Evolutionary conservation across 2,329 filamentous ascomycete species (phyloP).

Genomic region (Eutypella sp.): DNA sequence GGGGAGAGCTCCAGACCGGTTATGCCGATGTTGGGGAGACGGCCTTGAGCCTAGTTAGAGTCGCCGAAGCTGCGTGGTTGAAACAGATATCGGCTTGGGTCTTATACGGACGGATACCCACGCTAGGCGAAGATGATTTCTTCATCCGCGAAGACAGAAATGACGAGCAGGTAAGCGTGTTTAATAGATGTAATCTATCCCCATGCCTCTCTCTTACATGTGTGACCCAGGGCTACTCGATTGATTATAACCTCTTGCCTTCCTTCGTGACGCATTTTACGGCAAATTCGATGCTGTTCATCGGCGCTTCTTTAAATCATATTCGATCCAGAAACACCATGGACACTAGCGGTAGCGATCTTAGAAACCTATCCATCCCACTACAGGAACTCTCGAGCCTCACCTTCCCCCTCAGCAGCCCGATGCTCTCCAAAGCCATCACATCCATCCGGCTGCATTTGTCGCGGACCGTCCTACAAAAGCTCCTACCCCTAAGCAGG

Average conservation of each 20-base stretch:
- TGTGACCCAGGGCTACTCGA: conserved; percentile 49
- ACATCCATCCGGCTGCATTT: conserved; percentile 73
- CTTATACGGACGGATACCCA: conserved; percentile 77
- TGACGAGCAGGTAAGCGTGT: conserved; percentile 32
- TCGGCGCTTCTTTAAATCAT: conserved; percentile 84
- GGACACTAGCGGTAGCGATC: conserved; percentile 41
- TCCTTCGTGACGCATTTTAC: conserved; percentile 72
- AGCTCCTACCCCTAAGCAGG: conserved; percentile 70
- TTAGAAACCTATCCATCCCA: conserved; percentile 62
- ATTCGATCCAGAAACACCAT: conserved; percentile 56
- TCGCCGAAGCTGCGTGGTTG: conserved; percentile 87
- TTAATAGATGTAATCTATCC: background rate
- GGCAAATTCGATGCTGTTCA: conserved; percentile 80
- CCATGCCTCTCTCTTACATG: background rate
- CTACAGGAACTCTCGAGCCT: conserved; percentile 64
- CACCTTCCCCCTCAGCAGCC: conserved; percentile 66
- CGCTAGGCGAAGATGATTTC: conserved; percentile 77
- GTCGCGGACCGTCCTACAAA: conserved; percentile 77
- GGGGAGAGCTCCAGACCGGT: conserved; percentile 76
- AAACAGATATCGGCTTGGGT: conserved; percentile 89
- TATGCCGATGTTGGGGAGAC: conserved; percentile 81
- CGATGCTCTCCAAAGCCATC: conserved; percentile 66
- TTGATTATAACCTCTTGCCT: conserved; percentile 61
- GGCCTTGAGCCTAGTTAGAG: conserved; percentile 64
- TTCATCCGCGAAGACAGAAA: conserved; percentile 60